These are phyloP conservation scores for Fagopyrum homotropicum DNA, from an alignment of 148 eudicot genomes.

Conservation along the genomic window DNA sequence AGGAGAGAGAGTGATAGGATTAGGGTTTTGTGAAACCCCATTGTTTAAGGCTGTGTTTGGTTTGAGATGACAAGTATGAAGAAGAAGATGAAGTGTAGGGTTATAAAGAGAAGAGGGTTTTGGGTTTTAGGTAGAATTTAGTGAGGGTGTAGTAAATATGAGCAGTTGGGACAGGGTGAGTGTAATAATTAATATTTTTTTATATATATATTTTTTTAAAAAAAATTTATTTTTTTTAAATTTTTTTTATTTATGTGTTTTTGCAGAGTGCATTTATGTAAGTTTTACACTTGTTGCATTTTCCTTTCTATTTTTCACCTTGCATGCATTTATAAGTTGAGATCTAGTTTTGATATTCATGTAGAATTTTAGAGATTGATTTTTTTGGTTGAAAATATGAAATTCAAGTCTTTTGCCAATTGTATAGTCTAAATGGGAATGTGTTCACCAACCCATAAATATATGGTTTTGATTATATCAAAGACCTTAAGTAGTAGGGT, in stretches of 20 bases:
- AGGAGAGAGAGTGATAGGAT: neutral
- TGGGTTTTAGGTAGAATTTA: constrained; percentile 1
- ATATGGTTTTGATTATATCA: too few relatives aligned
- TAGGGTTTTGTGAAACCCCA: neutral
- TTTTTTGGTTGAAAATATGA: too few relatives aligned
- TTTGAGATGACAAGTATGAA: neutral
- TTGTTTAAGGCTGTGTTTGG: neutral
- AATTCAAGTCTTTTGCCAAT: too few relatives aligned
- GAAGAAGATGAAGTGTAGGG: too few relatives aligned
- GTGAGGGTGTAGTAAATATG: constrained; percentile 2
- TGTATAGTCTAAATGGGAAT: too few relatives aligned
- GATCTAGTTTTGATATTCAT: too few relatives aligned
- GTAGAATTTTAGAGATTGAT: too few relatives aligned
- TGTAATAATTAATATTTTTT: neutral
- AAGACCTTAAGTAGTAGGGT: too few relatives aligned
- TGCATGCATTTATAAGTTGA: neutral
- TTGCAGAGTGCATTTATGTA: constrained; percentile 3
- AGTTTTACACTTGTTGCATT: neutral
- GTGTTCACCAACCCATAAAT: too few relatives aligned
- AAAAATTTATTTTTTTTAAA: too few relatives aligned
- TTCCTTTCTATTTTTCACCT: neutral
- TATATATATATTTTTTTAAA: neutral
- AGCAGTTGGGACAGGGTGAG: neutral
- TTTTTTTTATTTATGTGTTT: neutral
- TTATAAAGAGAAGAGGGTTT: constrained; percentile 6